These are phyloP conservation scores for Plectosphaerella plurivora DNA, from an alignment of 2,329 filamentous ascomycete species.

Conservation along the genomic window DNA sequence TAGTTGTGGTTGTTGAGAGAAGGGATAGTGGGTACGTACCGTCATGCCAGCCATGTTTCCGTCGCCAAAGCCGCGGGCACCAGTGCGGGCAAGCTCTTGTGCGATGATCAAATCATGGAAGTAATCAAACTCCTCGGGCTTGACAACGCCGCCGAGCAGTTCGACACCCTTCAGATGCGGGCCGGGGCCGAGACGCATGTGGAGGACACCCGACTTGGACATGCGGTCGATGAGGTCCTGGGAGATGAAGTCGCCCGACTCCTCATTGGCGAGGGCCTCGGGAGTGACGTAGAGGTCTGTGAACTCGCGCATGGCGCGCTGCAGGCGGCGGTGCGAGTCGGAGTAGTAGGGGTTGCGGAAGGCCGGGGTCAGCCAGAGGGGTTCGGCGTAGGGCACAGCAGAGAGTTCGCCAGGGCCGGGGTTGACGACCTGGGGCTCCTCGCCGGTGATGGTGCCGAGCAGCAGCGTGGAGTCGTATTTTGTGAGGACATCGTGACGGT, in stretches of 20 bases:
- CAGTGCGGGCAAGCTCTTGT: conserved; percentile 68
- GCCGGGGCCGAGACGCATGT: conserved; percentile 79
- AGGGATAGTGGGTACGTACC: conserved; percentile 15
- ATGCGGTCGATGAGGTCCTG: conserved; percentile 73
- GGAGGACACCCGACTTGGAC: conserved; percentile 68
- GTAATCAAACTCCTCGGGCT: conserved; percentile 80
- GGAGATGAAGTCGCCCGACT: conserved; percentile 65
- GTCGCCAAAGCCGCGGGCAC: conserved; percentile 77
- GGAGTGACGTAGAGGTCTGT: conserved; percentile 66
- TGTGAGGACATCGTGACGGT: conserved; percentile 81
- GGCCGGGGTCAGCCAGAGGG: conserved; percentile 72
- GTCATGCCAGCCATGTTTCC: conserved; percentile 85
- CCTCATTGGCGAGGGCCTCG: conserved; percentile 73
- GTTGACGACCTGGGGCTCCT: conserved; percentile 69
- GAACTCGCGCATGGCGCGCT: conserved; percentile 68
- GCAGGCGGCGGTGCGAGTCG: conserved; percentile 65
- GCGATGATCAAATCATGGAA: conserved; percentile 76
- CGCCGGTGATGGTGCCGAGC: conserved; percentile 70
- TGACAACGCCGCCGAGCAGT: conserved; percentile 64
- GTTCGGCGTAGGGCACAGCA: conserved; percentile 78
- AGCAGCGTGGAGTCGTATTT: conserved; percentile 68
- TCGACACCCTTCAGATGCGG: conserved; percentile 72
- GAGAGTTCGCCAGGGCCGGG: conserved; percentile 68
- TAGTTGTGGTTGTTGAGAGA: too few species aligned
- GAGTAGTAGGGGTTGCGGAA: conserved; percentile 81